These are phyloP conservation scores for Phytopythium helicoides DNA, from an alignment of 352 stramenopile species.

Conservation along the genomic window DNA sequence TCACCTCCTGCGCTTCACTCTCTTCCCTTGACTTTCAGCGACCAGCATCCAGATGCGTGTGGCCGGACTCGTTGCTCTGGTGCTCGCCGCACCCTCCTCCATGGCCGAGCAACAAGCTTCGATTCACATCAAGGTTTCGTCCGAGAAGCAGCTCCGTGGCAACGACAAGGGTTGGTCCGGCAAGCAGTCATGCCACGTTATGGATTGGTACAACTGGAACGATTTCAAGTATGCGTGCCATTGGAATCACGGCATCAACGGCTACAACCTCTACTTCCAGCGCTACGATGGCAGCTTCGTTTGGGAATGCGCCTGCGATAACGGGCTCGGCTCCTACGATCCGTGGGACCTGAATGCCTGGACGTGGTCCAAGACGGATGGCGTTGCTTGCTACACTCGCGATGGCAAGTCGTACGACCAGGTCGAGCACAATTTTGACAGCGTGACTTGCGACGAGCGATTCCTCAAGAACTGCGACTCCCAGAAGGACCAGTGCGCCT, in stretches of 20 bases:
- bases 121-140: slow-evolving; percentile 2
- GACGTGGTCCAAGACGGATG: slow-evolving; percentile 1
- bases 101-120: background rate
- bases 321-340: background rate
- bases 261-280: slow-evolving; percentile 10
- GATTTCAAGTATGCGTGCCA: slow-evolving; percentile 12
- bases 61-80: background rate
- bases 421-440: background rate
- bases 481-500: background rate
- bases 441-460: background rate
- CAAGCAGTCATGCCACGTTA: slow-evolving; percentile 3
- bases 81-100: background rate
- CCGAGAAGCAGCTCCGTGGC: background rate
- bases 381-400: slow-evolving; percentile 3
- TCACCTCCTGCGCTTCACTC: no score
- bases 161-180: background rate
- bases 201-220: slow-evolving; percentile 8
- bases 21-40: no score
- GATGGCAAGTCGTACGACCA: slow-evolving; percentile 2
- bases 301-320: background rate
- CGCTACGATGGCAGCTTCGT: slow-evolving; percentile 2
- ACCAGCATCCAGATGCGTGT: background rate
- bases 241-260: slow-evolving; percentile 3
- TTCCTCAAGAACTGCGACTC: slow-evolving; percentile 1
- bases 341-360: background rate